Percentiles rank a stretch among this genome's conserved stretches.
Conservation (phyloP, 176 grass and related monocot species). For the Aegilops speltoides region DNA sequence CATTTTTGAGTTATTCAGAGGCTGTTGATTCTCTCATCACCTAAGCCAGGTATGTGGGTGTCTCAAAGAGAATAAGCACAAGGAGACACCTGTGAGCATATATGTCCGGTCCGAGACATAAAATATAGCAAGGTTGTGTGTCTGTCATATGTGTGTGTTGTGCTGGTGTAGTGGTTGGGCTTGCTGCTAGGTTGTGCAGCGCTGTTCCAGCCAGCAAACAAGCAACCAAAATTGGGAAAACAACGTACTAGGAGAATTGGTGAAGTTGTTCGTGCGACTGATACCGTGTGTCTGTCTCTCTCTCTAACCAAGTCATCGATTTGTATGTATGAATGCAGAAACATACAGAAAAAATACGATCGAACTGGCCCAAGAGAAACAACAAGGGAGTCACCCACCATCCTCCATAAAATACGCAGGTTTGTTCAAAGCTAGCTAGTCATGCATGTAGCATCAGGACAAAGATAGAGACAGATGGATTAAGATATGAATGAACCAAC, state of each 20-base stretch:
- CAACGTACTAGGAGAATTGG: background rate
- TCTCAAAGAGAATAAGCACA: background rate
- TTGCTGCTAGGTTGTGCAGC: background rate
- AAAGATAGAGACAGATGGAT: conserved; percentile 17
- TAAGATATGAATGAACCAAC: background rate
- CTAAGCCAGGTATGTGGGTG: background rate
- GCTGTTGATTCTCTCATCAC: background rate
- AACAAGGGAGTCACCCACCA: conserved; percentile 44
- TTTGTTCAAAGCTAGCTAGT: conserved; percentile 23
- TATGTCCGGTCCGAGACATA: conserved; percentile 14
- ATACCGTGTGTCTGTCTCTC: background rate
- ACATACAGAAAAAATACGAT: background rate
- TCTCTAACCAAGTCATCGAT: conserved; percentile 1
- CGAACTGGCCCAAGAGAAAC: conserved; percentile 37
- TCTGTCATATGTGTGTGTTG: background rate
- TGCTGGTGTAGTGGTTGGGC: background rate
- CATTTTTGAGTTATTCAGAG: background rate
- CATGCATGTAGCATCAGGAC: conserved; percentile 4
- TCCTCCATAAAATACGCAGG: conserved; percentile 46
- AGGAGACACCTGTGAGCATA: background rate
- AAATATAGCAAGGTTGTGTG: conserved; percentile 2
- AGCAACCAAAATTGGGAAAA: conserved; percentile 1
- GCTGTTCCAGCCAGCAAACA: background rate
- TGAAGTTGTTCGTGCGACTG: conserved; percentile 6
- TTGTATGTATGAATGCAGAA: background rate